These are phyloP conservation scores for Bathelium albidoporum DNA, from an alignment of 495 filamentous ascomycete genomes.

Conservation along the genomic window DNA sequence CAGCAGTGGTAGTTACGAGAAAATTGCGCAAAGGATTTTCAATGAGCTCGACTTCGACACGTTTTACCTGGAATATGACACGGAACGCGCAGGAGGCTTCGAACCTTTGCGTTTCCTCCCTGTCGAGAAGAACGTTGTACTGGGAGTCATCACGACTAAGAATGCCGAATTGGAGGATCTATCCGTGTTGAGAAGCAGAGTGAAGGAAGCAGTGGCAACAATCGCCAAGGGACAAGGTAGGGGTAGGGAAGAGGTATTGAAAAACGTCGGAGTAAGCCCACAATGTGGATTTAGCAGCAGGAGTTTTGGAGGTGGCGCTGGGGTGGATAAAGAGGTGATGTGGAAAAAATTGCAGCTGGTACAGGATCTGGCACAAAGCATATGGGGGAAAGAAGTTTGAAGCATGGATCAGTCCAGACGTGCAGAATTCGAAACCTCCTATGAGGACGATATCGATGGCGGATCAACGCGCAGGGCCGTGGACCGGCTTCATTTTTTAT, in stretches of 20 bases:
- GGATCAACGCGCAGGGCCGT: too few relatives aligned
- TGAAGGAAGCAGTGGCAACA: constrained; percentile 28
- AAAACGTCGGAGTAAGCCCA: constrained; percentile 30
- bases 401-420: too few relatives aligned
- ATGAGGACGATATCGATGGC: too few relatives aligned
- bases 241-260: constrained; percentile 20
- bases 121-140: constrained; percentile 29
- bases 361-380: constrained; percentile 29
- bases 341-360: constrained; percentile 32
- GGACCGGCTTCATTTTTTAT: too few relatives aligned
- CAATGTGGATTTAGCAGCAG: constrained; percentile 33
- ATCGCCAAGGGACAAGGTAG: constrained; percentile 26
- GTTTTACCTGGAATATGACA: constrained; percentile 35
- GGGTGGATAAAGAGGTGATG: constrained; percentile 31
- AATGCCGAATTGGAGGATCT: constrained; percentile 28
- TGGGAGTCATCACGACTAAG: constrained; percentile 31
- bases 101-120: constrained; percentile 29
- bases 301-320: constrained; percentile 26
- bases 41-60: constrained; percentile 32
- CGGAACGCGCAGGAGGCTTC: constrained; percentile 30
- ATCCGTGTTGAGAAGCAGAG: constrained; percentile 23
- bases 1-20: constrained; percentile 30
- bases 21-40: constrained; percentile 31
- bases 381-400: constrained; percentile 19
- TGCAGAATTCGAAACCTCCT: too few relatives aligned